Conservation (phyloP, 2,329 filamentous ascomycete genomes). For the Arthrobotrys sinensis region DNA sequence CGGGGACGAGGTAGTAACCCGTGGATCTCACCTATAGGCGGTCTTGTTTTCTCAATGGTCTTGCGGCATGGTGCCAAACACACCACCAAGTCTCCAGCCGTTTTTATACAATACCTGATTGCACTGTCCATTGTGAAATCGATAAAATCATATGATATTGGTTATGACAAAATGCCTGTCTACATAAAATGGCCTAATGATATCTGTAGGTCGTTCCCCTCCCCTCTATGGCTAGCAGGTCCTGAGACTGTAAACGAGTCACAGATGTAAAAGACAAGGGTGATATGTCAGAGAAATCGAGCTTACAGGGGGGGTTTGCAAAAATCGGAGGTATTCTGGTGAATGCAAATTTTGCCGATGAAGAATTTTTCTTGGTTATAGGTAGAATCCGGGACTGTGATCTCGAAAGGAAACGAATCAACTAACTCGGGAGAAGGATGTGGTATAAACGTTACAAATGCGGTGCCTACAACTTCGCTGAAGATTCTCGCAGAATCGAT, state of each 20-base stretch:
- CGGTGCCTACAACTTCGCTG: constrained; percentile 89
- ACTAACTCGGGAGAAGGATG: constrained; percentile 64
- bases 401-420: background rate
- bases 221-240: background rate
- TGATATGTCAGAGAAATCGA: constrained; percentile 65
- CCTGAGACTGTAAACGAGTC: background rate
- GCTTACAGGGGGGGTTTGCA: constrained; percentile 72
- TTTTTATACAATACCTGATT: constrained; percentile 94
- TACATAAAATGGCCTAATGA: constrained; percentile 99
- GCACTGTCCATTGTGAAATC: constrained; percentile 89
- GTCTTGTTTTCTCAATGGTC: constrained; percentile 88
- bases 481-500: constrained; percentile 70
- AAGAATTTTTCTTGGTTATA: constrained; percentile 87
- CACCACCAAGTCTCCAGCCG: constrained; percentile 80
- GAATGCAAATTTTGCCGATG: constrained; percentile 87
- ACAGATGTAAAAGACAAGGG: background rate
- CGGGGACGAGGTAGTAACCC: constrained; percentile 92
- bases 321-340: constrained; percentile 96
- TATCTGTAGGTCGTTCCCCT: constrained; percentile 74
- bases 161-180: constrained; percentile 82
- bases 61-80: constrained; percentile 85
- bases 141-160: constrained; percentile 82
- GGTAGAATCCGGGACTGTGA: constrained; percentile 3
- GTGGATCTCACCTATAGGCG: constrained; percentile 91
- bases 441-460: constrained; percentile 88